phyloP scores from a whole-genome alignment of 176 grass and related monocot genomes.

The Echinochloa phyllopogon region DNA sequence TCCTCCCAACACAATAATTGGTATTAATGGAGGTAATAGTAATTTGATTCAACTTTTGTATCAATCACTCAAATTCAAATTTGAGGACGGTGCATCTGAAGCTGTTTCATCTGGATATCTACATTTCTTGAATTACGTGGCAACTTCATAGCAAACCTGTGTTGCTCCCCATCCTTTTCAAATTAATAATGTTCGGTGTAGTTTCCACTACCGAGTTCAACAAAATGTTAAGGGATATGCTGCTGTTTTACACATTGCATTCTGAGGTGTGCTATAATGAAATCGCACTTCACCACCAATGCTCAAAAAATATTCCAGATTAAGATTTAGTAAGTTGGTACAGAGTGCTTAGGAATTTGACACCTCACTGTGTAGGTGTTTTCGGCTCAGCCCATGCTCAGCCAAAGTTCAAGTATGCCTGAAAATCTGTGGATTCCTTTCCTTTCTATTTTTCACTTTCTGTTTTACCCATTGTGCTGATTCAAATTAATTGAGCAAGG shows the following conservation, averaged over 20 bases:
- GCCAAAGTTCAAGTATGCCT: not conserved
- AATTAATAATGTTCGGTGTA: not conserved
- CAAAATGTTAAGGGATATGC: too few species aligned
- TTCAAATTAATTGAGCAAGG: conserved; percentile 12
- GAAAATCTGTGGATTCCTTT: not conserved
- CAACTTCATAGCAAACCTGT: not conserved
- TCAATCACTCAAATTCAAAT: not conserved
- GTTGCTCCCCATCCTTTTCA: not conserved
- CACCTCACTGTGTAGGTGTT: not conserved
- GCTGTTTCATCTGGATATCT: conserved; percentile 2
- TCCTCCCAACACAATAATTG: not conserved
- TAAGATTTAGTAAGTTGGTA: not conserved
- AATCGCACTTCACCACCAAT: not conserved
- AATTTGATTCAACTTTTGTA: not conserved
- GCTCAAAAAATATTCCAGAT: not conserved
- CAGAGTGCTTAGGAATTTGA: not conserved
- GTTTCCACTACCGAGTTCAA: not conserved
- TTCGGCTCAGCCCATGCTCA: not conserved
- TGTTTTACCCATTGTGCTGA: not conserved
- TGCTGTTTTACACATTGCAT: not conserved
- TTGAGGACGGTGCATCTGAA: not conserved
- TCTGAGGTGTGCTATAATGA: not conserved
- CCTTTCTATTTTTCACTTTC: not conserved
- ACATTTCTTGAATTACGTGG: conserved; percentile 1
- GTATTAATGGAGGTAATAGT: not conserved